Evolutionary conservation across 2,329 filamentous ascomycete genomes (phyloP).

Genomic region (Penicillium hordei): DNA sequence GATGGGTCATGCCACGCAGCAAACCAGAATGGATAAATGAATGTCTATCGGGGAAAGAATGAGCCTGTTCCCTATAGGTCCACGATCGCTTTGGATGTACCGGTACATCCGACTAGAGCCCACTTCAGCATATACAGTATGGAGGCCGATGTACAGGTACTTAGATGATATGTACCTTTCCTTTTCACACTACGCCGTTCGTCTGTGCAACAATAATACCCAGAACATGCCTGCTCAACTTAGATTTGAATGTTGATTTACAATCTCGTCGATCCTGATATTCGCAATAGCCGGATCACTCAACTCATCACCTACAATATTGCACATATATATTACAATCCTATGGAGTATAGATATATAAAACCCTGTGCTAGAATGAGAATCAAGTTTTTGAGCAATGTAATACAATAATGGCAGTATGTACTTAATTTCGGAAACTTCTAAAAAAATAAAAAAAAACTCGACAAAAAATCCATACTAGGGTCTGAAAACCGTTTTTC

Average conservation of each 20-base stretch:
- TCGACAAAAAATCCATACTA: not conserved
- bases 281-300: no score
- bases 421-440: not conserved
- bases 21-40: not conserved
- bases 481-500: not conserved
- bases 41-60: not conserved
- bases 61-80: not conserved
- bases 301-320: not conserved
- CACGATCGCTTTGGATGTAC: not conserved
- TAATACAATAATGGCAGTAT: not conserved
- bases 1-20: not conserved
- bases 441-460: not conserved
- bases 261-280: no score
- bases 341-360: not conserved
- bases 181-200: not conserved
- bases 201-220: not conserved
- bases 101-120: not conserved
- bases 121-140: not conserved
- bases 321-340: not conserved
- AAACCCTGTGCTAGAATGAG: not conserved
- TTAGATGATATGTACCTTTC: not conserved
- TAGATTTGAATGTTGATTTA: no score
- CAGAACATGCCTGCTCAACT: no score
- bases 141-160: not conserved
- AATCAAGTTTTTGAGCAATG: not conserved